Conservation (phyloP, 176 grass and related monocot species). For the Typha latifolia region DNA sequence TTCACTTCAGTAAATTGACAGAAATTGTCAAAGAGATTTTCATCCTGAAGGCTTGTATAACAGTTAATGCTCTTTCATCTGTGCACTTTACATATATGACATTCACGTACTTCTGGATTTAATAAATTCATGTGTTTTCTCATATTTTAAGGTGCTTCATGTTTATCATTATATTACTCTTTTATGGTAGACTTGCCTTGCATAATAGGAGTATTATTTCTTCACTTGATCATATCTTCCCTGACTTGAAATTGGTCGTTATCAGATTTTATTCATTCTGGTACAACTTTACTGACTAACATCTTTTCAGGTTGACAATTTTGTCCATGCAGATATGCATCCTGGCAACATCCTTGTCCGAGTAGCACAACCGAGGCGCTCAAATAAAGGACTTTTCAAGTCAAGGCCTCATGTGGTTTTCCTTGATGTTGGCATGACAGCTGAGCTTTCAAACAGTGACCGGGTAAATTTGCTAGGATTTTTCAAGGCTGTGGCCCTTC, state of each 20-base stretch:
- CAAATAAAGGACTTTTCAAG: constrained; percentile 51
- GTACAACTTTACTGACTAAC: not conserved
- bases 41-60: not conserved
- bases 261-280: not conserved
- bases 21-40: not conserved
- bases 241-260: too few species aligned
- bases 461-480: constrained; percentile 87
- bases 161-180: too few species aligned
- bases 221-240: too few species aligned
- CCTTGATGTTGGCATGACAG: constrained; percentile 98
- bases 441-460: constrained; percentile 83
- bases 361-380: constrained; percentile 40
- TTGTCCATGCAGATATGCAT: constrained; percentile 98
- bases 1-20: too few species aligned
- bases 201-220: too few species aligned
- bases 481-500: constrained; percentile 87
- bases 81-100: too few species aligned
- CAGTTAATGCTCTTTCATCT: not conserved
- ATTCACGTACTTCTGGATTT: too few species aligned
- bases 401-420: constrained; percentile 94
- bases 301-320: constrained; percentile 91
- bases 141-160: too few species aligned
- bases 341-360: constrained; percentile 98
- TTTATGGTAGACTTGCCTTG: too few species aligned
- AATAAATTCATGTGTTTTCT: too few species aligned